Conservation (phyloP, 192 early-diverging fungal species). For the Borealophlyctis nickersoniae region DNA sequence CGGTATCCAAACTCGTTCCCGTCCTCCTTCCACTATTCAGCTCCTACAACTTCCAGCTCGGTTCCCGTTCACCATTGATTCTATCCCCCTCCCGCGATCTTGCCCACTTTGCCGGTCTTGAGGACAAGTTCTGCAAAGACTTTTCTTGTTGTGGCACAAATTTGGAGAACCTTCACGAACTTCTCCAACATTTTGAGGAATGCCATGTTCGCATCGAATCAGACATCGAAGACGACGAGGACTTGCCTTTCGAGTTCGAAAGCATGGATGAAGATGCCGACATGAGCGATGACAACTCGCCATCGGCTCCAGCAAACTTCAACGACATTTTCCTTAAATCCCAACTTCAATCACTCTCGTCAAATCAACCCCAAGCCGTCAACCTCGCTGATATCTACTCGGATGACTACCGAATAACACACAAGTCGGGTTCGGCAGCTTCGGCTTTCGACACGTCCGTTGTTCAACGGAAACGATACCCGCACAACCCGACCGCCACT, state of each 20-base stretch:
- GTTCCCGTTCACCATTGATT: conserved; percentile 32
- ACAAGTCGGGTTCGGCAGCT: conserved; percentile 15
- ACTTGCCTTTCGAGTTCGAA: conserved; percentile 45
- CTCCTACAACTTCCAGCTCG: conserved; percentile 32
- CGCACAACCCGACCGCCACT: conserved; percentile 10
- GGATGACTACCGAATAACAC: conserved; percentile 28
- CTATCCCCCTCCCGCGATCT: conserved; percentile 42
- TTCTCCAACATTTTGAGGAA: conserved; percentile 96
- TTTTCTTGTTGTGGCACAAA: conserved; percentile 91
- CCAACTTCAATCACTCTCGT: conserved; percentile 12
- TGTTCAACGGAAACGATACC: conserved; percentile 29
- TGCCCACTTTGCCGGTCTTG: conserved; percentile 59
- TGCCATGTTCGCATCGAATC: conserved; percentile 85
- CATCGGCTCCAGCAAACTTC: conserved; percentile 16
- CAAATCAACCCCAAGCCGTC: conserved; percentile 17
- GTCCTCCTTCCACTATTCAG: not conserved
- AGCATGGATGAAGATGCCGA: conserved; percentile 42
- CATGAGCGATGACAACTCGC: conserved; percentile 23
- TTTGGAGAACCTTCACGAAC: conserved; percentile 87
- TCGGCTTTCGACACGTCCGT: conserved; percentile 42
- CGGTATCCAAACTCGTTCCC: not conserved
- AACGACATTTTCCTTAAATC: conserved; percentile 33
- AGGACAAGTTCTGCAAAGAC: conserved; percentile 91
- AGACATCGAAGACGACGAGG: conserved; percentile 74
- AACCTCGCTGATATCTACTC: conserved; percentile 36